Evolutionary conservation across 1,284 basidiomycete species (phyloP), one percentile per base, ranked within the genome.

Genomic region (Xanthoconium separans): DNA sequence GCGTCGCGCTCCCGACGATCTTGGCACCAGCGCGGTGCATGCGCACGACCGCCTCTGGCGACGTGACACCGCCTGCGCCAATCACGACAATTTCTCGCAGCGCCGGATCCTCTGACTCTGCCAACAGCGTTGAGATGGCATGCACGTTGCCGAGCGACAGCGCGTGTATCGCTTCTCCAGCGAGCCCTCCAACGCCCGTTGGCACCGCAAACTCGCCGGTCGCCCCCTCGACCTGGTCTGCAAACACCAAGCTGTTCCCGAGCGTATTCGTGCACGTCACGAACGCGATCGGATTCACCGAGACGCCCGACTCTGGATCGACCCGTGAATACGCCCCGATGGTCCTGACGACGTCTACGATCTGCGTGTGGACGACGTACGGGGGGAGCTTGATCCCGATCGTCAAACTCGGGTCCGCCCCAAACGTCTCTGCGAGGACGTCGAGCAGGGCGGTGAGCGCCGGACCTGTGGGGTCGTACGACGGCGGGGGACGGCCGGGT

Each of bases 361-460:
- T 88, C 62, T 89, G 87, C 12, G 77, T 77, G 31, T 72, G 68
- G 61, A 82, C 81, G 22, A 85, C 78, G 65, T 87, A 93, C n/a
- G 90, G 91, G 1, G 91, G 85, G 36, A 92, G 77, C 67, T 93
- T 93, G 51, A 93, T 73, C 8, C 91, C 91, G 51, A 92, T 74
- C 2, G 85, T 81, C n/a, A 91, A 70, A 1, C 77, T 76, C 4
- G 68, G 65, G 64, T 89, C 87, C 18, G 69, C 59, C 48, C 67
- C 63, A 61, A 77, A 77, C 46, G 73, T 75, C 1, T 76, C 69
- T 2, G 77, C 74, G 43, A 91, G 73, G 12, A 82, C 75, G 18
- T 73, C 65, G 12, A 91, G 76, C 41, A 89, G 69, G 9, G 47
- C 39, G 1, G 30, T 10, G 46, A 64, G 51, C 2, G 27, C 42